phyloP scores from a whole-genome alignment of 108 stramenopile genomes.

The Asterionellopsis glacialis region DNA sequence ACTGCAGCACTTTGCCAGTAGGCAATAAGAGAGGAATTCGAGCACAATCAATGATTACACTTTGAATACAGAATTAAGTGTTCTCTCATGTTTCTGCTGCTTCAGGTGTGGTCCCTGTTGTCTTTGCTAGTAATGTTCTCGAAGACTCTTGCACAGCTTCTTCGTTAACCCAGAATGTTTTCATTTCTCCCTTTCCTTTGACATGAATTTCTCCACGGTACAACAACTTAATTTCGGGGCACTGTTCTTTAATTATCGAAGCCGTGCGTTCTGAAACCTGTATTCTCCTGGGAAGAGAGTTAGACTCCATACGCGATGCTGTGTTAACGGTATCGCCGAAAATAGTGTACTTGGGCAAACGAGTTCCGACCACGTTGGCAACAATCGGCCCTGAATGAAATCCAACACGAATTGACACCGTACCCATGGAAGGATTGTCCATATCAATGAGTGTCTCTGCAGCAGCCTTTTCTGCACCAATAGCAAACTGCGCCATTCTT shows the following conservation, averaged over 20 bases:
- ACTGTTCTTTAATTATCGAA: conserved; percentile 31
- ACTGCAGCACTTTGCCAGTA: too few relatives aligned
- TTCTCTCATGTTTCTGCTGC: too few relatives aligned
- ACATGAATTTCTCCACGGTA: conserved; percentile 36
- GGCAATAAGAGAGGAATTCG: too few relatives aligned
- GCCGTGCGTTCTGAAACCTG: conserved; percentile 57
- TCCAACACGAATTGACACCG: conserved; percentile 45
- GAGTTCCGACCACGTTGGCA: conserved; percentile 36
- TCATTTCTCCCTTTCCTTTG: conserved; percentile 55
- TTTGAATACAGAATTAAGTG: too few relatives aligned
- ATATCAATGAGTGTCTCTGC: conserved; percentile 20
- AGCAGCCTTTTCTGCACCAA: conserved; percentile 40
- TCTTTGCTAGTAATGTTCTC: too few relatives aligned
- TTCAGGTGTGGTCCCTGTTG: too few relatives aligned
- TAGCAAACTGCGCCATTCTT: conserved; percentile 43
- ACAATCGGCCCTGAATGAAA: conserved; percentile 51
- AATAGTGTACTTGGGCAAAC: conserved; percentile 36
- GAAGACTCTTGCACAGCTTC: not conserved
- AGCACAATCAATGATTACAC: too few relatives aligned
- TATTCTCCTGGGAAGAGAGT: conserved; percentile 38
- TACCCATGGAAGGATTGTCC: conserved; percentile 31
- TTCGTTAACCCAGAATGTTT: conserved; percentile 34
- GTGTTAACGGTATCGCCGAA: conserved; percentile 61
- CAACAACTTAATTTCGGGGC: conserved; percentile 19
- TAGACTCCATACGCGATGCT: conserved; percentile 58